These are phyloP conservation scores for sweet orange (Citrus sinensis) DNA, from an alignment of 345 rosid genomes.

Conservation along the genomic window DNA sequence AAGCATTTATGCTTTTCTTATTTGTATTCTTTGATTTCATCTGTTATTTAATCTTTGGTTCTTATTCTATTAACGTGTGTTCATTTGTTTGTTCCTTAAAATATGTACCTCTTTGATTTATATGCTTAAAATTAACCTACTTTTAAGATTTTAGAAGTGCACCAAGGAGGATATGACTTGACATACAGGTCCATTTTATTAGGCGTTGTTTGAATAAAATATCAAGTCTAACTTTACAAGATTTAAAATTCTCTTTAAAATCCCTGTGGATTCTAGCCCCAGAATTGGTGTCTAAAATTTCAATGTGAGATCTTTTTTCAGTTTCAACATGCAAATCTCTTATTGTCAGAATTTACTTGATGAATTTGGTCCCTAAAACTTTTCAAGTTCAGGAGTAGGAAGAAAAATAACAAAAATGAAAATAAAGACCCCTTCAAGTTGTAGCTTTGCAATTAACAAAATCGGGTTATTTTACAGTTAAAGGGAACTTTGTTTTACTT, in stretches of 20 bases:
- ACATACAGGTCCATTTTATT: no score
- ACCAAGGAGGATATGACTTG: no score
- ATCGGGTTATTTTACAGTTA: not conserved
- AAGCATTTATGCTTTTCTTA: no score
- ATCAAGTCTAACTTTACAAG: not conserved
- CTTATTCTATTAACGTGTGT: not conserved
- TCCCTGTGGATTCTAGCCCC: not conserved
- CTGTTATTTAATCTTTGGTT: not conserved
- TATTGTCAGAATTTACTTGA: not conserved
- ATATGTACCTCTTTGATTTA: no score
- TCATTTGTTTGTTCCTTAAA: no score
- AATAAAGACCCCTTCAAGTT: not conserved
- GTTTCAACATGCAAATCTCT: not conserved
- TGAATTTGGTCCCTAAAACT: not conserved
- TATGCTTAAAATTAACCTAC: no score
- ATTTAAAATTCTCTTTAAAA: not conserved
- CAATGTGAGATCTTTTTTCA: not conserved
- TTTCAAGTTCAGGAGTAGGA: no score
- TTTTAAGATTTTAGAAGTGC: no score
- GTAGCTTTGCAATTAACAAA: not conserved
- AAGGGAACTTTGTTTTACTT: not conserved
- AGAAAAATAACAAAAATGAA: no score
- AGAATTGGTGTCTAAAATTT: not conserved
- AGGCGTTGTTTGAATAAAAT: no score
- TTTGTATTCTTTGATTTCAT: no score